Percentiles rank a stretch among this genome's conserved stretches.
phyloP scores from a whole-genome alignment of 2,329 filamentous ascomycete species.

The Fusarium keratoplasticum region DNA sequence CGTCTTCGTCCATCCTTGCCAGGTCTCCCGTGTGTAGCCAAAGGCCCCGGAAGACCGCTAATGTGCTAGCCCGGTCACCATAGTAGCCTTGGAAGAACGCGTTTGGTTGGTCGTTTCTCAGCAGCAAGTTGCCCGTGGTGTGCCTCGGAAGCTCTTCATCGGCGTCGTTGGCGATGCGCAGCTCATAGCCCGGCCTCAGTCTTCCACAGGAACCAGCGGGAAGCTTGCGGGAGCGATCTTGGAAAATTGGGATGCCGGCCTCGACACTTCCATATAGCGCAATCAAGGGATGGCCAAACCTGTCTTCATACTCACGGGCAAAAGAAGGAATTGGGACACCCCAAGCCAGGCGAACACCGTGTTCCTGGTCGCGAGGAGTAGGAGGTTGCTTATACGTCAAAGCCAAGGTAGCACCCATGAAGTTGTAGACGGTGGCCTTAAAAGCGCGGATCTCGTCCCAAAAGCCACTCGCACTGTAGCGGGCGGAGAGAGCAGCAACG shows the following conservation, averaged over 20 bases:
- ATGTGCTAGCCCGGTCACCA: neutral
- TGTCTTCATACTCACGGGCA: neutral
- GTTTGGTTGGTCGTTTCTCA: neutral
- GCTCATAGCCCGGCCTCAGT: neutral
- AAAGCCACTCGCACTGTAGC: constrained; percentile 3
- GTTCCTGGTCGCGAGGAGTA: neutral
- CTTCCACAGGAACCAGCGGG: neutral
- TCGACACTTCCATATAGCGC: neutral
- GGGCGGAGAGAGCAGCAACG: neutral
- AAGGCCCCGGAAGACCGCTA: neutral
- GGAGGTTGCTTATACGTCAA: constrained; percentile 15
- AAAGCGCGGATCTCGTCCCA: constrained; percentile 15
- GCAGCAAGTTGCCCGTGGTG: neutral
- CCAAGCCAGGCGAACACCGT: neutral
- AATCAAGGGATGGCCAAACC: neutral
- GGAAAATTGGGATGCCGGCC: neutral
- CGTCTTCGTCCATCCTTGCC: neutral
- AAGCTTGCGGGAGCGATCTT: neutral
- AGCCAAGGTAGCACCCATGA: constrained; percentile 13
- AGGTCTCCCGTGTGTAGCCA: neutral
- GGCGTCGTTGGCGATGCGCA: neutral
- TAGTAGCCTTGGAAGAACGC: neutral
- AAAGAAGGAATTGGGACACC: neutral
- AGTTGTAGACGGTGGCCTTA: constrained; percentile 14
- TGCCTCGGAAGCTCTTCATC: neutral